Base-by-base conservation (phyloP, 2,329 filamentous ascomycete genomes). In the Ploettnerulaceae sp. region DNA sequence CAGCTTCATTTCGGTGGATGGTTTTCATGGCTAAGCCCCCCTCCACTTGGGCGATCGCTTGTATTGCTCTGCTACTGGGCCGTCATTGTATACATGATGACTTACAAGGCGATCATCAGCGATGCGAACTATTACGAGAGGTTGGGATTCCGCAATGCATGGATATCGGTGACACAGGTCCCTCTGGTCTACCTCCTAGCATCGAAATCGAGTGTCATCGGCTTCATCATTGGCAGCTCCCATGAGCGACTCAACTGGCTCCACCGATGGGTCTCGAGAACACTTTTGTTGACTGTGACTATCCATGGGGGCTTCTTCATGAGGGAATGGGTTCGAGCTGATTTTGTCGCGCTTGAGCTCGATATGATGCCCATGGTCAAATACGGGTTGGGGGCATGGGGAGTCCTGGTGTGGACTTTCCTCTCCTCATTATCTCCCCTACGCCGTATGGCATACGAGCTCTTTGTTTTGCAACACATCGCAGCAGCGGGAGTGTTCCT, bases 191-290 rank as follows among this genome's bases (percentile, higher is more conserved):
- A 79, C 56, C 68, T 85, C 2, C 70, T 85, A 11, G 73, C 77
- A 20, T 75, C 75, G 52, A 81, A 82, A 59, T 71, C 73, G 51
- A 81, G 71, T 52, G 58, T 79, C 15, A 66, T 86, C n/a, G 81
- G 77, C 1, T 69, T 73, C 43, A 65, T 87, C 18, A 71, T 75
- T 3, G 83, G 82, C 8, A 72, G 75, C 7, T 80, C 81, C 50
- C 79, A 86, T 58, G 83, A 87, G 65, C 73, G 80, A 7, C 68
- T 87, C 48, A 86, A 85, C 61, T 87, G 83, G 83, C 65, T 86
- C 42, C 84, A 88, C 58, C 75, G 84, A 50, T 88, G 84, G 83
- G 77, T 82, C 7, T 81, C 79, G 3, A 74, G 84, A 48, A 83
- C 80, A 45, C 77, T 87, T 67, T 74, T 87, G 26, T 67, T 86